Percentiles rank a stretch among this genome's conserved stretches.
phyloP scores from a whole-genome alignment of 805 yeast species.

The Yamadazyma laniorum region DNA sequence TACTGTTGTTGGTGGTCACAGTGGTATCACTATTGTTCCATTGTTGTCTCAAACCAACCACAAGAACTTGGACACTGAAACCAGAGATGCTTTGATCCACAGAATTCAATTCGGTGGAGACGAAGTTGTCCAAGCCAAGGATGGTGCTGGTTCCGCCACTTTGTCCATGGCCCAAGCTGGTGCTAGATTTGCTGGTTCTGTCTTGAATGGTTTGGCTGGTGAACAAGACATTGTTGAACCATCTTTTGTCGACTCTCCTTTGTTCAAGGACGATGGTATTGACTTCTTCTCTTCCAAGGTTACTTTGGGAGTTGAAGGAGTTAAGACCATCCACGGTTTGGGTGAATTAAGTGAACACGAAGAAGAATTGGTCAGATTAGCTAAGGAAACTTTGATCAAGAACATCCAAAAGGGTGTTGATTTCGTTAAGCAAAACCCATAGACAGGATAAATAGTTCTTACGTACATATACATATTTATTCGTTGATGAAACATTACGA shows the following conservation, averaged over 20 bases:
- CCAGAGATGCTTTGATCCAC: conserved; percentile 58
- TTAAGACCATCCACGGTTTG: conserved; percentile 72
- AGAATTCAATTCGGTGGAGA: conserved; percentile 97
- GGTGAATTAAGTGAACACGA: conserved; percentile 75
- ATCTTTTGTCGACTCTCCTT: conserved; percentile 75
- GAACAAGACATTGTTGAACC: conserved; percentile 65
- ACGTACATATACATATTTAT: too few species aligned
- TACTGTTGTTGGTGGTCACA: conserved; percentile 95
- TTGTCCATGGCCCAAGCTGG: conserved; percentile 94
- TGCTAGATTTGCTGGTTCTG: conserved; percentile 67
- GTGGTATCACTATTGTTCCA: conserved; percentile 95
- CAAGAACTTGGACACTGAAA: conserved; percentile 45
- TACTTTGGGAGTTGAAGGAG: conserved; percentile 91
- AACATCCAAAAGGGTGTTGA: conserved; percentile 93
- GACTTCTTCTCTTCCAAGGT: conserved; percentile 96
- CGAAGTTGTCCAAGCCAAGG: conserved; percentile 90
- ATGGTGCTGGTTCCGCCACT: conserved; percentile 93
- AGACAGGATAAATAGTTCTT: too few species aligned
- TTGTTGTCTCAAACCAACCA: conserved; percentile 81
- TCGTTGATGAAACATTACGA: too few species aligned
- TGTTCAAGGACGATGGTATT: conserved; percentile 84
- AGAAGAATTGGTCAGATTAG: conserved; percentile 75
- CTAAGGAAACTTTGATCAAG: conserved; percentile 85
- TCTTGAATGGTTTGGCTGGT: conserved; percentile 62
- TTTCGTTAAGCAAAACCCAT: conserved; percentile 74